Conservation (phyloP, 176 grass and related monocot genomes). For the Alloteropsis semialata region DNA sequence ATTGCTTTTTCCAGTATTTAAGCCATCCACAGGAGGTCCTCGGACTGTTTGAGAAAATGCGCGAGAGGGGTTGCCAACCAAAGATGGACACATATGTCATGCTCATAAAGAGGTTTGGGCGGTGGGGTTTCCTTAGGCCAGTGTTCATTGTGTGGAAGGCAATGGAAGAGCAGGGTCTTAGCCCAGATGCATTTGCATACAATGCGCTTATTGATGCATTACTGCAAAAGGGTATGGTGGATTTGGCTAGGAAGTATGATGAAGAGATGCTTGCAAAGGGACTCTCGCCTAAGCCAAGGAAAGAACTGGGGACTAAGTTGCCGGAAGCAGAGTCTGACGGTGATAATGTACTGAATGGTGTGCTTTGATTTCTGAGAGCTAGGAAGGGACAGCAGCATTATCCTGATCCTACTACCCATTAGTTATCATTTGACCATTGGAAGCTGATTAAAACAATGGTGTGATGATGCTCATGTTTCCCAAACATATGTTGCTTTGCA, state of each 20-base stretch:
- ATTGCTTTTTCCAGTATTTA: slow-evolving; percentile 90
- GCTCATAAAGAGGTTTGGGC: slow-evolving; percentile 92
- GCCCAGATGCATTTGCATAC: slow-evolving; percentile 84
- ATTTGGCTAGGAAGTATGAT: slow-evolving; percentile 82
- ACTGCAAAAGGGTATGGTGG: slow-evolving; percentile 80
- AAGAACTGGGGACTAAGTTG: slow-evolving; percentile 50
- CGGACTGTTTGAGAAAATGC: slow-evolving; percentile 84
- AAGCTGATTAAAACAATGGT: background rate
- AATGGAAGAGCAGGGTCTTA: slow-evolving; percentile 75
- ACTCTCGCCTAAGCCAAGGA: slow-evolving; percentile 77
- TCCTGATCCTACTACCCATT: background rate
- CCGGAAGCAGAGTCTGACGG: slow-evolving; percentile 33
- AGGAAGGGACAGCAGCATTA: background rate
- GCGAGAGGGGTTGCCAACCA: slow-evolving; percentile 50
- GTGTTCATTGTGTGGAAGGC: slow-evolving; percentile 74
- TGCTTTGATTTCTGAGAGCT: slow-evolving; percentile 27
- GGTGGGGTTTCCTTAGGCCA: slow-evolving; percentile 81
- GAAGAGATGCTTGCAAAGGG: slow-evolving; percentile 79
- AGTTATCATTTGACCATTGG: background rate
- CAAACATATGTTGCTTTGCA: background rate
- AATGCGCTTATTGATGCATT: slow-evolving; percentile 77
- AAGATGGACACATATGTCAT: slow-evolving; percentile 97
- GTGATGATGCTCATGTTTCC: background rate
- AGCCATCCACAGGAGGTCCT: slow-evolving; percentile 74
- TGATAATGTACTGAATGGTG: slow-evolving; percentile 38